phyloP scores from a whole-genome alignment of 2,329 filamentous ascomycete genomes.

The Talaromyces sp. region DNA sequence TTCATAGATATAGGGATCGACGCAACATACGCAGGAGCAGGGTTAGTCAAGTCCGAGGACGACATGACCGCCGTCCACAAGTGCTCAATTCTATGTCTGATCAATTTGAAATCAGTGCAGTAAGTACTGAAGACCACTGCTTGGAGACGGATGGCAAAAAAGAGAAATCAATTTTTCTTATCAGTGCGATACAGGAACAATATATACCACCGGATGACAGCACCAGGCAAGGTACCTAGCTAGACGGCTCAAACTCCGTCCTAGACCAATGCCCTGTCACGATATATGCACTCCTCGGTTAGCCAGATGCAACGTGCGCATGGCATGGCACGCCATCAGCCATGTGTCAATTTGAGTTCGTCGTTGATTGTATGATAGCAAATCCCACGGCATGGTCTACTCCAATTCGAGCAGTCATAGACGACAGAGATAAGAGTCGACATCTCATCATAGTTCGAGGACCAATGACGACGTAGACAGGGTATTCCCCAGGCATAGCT shows the following conservation, averaged over 20 bases:
- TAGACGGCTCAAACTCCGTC: background rate
- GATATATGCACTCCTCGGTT: background rate
- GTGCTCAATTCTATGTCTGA: background rate
- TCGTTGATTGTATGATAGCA: background rate
- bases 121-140: background rate
- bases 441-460: too few species aligned
- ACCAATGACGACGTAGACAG: background rate
- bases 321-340: slow-evolving; percentile 2
- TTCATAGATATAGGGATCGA: too few species aligned
- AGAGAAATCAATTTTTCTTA: background rate
- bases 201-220: background rate
- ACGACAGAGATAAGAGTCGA: slow-evolving; percentile 3
- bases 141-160: background rate
- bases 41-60: slow-evolving; percentile 16
- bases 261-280: background rate
- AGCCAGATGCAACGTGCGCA: background rate
- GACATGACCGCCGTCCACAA: background rate
- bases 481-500: background rate
- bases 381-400: background rate
- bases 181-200: background rate
- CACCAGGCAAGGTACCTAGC: background rate
- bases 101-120: background rate
- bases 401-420: background rate
- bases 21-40: slow-evolving; percentile 14
- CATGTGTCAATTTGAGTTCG: background rate